phyloP scores from a whole-genome alignment of 1,284 basidiomycete species.

The Ceratobasidium sp. region DNA sequence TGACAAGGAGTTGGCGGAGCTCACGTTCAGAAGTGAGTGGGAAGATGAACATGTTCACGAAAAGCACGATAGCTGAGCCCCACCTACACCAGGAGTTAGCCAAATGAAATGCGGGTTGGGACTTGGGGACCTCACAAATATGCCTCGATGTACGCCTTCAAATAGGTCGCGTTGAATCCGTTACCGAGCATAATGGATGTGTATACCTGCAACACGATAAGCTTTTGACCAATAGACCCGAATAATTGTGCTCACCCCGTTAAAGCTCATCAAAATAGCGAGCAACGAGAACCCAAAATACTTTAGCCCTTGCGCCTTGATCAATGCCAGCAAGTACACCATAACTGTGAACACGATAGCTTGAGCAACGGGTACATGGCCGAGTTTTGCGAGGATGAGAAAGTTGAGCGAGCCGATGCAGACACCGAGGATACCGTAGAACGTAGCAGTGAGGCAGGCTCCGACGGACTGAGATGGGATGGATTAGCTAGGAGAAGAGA shows the following conservation, averaged over 20 bases:
- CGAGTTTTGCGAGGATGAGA: conserved; percentile 55
- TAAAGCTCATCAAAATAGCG: conserved; percentile 53
- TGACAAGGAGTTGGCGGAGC: conserved; percentile 55
- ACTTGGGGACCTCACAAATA: conserved; percentile 52
- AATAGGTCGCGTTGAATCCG: conserved; percentile 52
- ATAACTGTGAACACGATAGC: conserved; percentile 56
- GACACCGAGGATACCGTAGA: conserved; percentile 54
- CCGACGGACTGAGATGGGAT: conserved; percentile 1
- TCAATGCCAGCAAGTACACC: conserved; percentile 54
- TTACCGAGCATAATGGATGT: conserved; percentile 47
- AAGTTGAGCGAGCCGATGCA: conserved; percentile 54
- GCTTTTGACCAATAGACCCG: too few species aligned
- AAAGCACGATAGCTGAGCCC: conserved; percentile 56
- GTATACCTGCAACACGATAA: conserved; percentile 7
- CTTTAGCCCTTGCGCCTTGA: conserved; percentile 53
- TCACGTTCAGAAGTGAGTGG: conserved; percentile 57
- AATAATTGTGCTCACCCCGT: conserved; percentile 20
- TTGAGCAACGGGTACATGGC: conserved; percentile 55
- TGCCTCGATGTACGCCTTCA: conserved; percentile 55
- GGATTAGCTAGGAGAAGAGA: too few species aligned
- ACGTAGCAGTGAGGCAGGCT: conserved; percentile 48
- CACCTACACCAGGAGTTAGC: conserved; percentile 48
- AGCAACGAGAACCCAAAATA: conserved; percentile 55
- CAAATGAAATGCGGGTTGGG: background rate
- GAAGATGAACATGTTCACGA: conserved; percentile 56